Evolutionary conservation across 2,329 filamentous ascomycete genomes (phyloP), one percentile per base, ranked within the genome.

Genomic region (Epichloe typhina): DNA sequence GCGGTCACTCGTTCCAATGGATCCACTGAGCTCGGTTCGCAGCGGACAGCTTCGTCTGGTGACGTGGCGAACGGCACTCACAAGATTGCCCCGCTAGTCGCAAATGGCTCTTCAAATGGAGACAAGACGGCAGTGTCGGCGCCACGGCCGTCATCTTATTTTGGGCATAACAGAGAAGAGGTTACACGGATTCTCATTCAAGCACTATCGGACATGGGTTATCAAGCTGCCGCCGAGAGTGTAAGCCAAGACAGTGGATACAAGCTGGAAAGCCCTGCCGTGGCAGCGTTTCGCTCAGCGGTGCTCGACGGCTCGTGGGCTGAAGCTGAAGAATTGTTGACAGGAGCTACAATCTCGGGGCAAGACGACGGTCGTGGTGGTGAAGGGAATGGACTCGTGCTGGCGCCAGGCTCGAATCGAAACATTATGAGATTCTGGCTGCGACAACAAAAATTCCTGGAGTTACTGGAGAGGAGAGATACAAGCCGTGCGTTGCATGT

Each of bases 111-210:
- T 39, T 66, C 73, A 12, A 64, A 56, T 46, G 59, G 60, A 35
- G 58, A 61, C n/a, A 63, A 61, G 52, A 54, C 51, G 47, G 52
- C 47, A 23, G 40, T 53, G 15, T 46, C 51, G 12, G 49, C 50
- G 19, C 53, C 54, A 35, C 56, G 53, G 12, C 55, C 60, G 2
- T 47, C 58, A 43, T 67, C 65, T 31, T 97, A 94, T 65, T 84
- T 82, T 62, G 90, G 89, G 17, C 91, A 97, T 63, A 81, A 93
- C 63, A 81, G 88, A 63, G 89, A 95, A 72, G 91, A 98, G 70
- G 84, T 97, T 43, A 95, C 91, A 5, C 77, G 93, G 50, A 85
- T 97, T 56, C 69, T 98, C 59, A 93, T 98, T 61, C 93, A 98
- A 67, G 86, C 89, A 37, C 70, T 98, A 56, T 80, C 82, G 23